Conservation (phyloP, 116 monocot species). For the Papilionanthe hybrid region DNA sequence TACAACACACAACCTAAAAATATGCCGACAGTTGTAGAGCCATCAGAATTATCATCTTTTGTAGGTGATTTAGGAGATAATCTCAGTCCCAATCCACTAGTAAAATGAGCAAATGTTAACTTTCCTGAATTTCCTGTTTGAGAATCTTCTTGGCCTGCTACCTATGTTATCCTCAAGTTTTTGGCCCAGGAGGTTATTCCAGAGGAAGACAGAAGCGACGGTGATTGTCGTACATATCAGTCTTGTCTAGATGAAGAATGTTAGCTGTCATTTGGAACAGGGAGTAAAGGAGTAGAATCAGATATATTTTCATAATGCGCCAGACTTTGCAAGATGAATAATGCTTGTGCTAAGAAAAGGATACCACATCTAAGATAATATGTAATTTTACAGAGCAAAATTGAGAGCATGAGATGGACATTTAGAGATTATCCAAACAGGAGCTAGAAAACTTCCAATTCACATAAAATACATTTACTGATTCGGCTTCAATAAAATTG, state of each 20-base stretch:
- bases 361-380: not conserved
- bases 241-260: conserved; percentile 35
- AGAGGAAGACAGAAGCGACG: conserved; percentile 53
- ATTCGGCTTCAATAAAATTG: not conserved
- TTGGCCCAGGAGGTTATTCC: conserved; percentile 82
- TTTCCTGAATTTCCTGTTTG: conserved; percentile 59
- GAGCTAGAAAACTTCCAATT: not conserved
- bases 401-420: not conserved
- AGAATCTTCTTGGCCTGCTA: conserved; percentile 35
- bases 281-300: not conserved
- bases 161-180: conserved; percentile 61
- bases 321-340: not conserved
- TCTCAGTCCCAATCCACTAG: conserved; percentile 67
- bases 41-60: conserved; percentile 47
- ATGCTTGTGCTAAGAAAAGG: not conserved
- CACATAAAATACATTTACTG: not conserved
- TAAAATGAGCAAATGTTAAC: conserved; percentile 75
- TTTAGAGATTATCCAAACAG: not conserved
- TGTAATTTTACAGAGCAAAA: not conserved
- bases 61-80: conserved; percentile 58
- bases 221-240: conserved; percentile 24
- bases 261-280: not conserved
- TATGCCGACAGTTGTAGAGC: conserved; percentile 24
- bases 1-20: too few relatives aligned
- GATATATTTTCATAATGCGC: not conserved